These are phyloP conservation scores for Candida coquimbonensis DNA, from an alignment of 805 yeast genomes.

Conservation along the genomic window DNA sequence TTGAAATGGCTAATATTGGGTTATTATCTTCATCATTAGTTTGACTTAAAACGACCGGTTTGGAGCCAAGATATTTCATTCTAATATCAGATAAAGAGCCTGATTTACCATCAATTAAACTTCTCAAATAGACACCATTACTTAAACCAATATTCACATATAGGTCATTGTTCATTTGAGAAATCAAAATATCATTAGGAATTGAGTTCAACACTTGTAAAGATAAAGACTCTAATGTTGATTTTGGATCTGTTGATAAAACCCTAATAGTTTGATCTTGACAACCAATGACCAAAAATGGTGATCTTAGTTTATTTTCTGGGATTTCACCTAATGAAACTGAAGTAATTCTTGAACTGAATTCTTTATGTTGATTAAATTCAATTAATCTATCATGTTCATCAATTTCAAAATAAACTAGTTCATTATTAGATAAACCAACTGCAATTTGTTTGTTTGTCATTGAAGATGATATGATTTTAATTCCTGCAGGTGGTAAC, in stretches of 20 bases:
- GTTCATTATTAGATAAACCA: constrained; percentile 63
- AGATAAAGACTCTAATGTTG: constrained; percentile 52
- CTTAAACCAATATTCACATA: constrained; percentile 71
- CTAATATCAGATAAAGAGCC: constrained; percentile 63
- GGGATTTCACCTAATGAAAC: constrained; percentile 43
- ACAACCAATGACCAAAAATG: constrained; percentile 63
- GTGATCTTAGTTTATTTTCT: constrained; percentile 39
- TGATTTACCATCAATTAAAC: constrained; percentile 46
- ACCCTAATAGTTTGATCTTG: constrained; percentile 66
- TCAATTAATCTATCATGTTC: constrained; percentile 58
- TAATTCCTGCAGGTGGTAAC: constrained; percentile 76
- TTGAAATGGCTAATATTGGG: constrained; percentile 26
- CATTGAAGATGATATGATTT: constrained; percentile 50
- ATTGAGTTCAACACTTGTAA: constrained; percentile 59
- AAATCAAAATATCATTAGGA: constrained; percentile 32
- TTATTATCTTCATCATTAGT: constrained; percentile 7
- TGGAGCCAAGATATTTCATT: constrained; percentile 67
- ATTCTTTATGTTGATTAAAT: constrained; percentile 52
- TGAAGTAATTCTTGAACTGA: constrained; percentile 42
- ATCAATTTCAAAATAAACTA: constrained; percentile 79
- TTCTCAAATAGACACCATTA: constrained; percentile 74
- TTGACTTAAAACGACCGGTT: constrained; percentile 43
- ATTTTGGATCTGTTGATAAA: constrained; percentile 51
- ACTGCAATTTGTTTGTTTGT: constrained; percentile 64
- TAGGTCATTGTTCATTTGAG: constrained; percentile 15